Conservation (phyloP, 495 filamentous ascomycete genomes). For the Aspergillus saccharolyticus region DNA sequence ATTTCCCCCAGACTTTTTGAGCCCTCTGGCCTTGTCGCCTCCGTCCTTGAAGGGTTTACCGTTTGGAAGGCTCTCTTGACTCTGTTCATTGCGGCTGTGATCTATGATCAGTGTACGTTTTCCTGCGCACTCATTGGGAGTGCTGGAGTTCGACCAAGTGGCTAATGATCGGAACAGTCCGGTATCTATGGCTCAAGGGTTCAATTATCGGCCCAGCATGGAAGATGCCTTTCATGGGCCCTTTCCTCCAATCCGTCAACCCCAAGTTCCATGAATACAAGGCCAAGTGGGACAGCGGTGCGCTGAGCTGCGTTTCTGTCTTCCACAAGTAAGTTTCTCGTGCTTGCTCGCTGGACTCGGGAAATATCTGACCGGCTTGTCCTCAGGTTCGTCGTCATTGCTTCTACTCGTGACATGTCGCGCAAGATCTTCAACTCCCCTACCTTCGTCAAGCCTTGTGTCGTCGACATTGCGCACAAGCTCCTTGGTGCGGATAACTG, state of each 20-base stretch:
- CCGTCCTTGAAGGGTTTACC: slow-evolving; percentile 52
- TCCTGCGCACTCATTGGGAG: neutral
- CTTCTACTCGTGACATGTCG: slow-evolving; percentile 90
- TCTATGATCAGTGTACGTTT: slow-evolving; percentile 79
- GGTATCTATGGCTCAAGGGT: slow-evolving; percentile 82
- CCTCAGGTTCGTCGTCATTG: slow-evolving; percentile 90
- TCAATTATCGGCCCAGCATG: slow-evolving; percentile 73
- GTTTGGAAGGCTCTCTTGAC: slow-evolving; percentile 61
- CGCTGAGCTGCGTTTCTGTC: slow-evolving; percentile 92
- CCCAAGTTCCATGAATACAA: slow-evolving; percentile 89
- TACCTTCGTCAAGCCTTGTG: slow-evolving; percentile 87
- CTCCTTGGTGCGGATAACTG: slow-evolving; percentile 88
- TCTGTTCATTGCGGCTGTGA: slow-evolving; percentile 61
- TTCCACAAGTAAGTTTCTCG: slow-evolving; percentile 84
- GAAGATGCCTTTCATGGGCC: slow-evolving; percentile 94
- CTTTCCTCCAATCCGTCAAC: slow-evolving; percentile 87
- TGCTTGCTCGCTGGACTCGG: neutral
- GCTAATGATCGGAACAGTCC: slow-evolving; percentile 48
- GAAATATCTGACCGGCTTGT: neutral
- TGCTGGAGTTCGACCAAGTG: neutral
- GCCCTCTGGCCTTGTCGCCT: slow-evolving; percentile 36
- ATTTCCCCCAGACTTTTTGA: slow-evolving; percentile 44
- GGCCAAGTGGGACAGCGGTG: slow-evolving; percentile 85
- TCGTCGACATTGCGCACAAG: slow-evolving; percentile 93
- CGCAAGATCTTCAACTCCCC: slow-evolving; percentile 98